These are phyloP conservation scores for Suhomyces bolitotheri DNA, from an alignment of 1,139 yeast genomes.

Conservation along the genomic window DNA sequence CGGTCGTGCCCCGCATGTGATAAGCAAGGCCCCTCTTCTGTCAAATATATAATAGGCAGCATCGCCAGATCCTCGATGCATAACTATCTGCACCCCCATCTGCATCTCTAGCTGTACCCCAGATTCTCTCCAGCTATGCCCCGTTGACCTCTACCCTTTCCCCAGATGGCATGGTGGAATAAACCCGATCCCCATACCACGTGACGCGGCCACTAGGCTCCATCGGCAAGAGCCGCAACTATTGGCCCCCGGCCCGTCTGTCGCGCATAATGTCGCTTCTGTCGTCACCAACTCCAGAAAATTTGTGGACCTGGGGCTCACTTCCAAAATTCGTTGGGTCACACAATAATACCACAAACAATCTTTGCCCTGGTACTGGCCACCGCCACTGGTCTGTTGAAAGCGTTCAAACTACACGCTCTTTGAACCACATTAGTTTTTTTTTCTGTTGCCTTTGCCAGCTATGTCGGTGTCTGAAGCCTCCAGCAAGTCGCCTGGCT, in stretches of 20 bases:
- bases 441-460: too few relatives aligned
- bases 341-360: background rate
- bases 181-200: background rate
- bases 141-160: background rate
- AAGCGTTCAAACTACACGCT: too few relatives aligned
- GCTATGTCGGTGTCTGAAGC: slow-evolving; percentile 7
- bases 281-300: slow-evolving; percentile 1
- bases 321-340: background rate
- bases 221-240: background rate
- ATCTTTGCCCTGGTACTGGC: too few relatives aligned
- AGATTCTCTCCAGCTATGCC: background rate
- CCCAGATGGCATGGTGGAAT: background rate
- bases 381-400: too few relatives aligned
- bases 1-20: background rate
- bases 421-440: too few relatives aligned
- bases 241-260: background rate
- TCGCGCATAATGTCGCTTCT: slow-evolving; percentile 1
- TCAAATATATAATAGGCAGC: background rate
- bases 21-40: background rate
- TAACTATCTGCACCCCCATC: too few relatives aligned
- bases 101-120: background rate
- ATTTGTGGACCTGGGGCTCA: background rate
- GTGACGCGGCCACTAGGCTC: background rate
- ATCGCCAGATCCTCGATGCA: too few relatives aligned
- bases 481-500: slow-evolving; percentile 8